Conservation (phyloP, 441 rosid species). For the Bocquillonia castaneifolia region DNA sequence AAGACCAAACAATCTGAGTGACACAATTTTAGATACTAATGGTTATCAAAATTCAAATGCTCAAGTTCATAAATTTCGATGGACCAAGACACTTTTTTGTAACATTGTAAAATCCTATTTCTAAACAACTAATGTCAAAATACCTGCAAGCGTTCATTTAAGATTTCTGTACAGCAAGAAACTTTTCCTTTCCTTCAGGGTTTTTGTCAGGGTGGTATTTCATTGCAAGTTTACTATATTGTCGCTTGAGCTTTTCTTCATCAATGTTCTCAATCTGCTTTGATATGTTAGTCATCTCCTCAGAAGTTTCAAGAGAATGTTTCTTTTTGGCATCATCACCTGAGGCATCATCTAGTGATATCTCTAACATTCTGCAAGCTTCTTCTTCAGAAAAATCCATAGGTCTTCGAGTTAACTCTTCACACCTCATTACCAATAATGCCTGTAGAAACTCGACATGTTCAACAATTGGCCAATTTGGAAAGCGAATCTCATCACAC, state of each 20-base stretch:
- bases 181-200: conserved; percentile 98
- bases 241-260: conserved; percentile 98
- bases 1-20: neutral
- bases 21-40: neutral
- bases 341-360: conserved; percentile 73
- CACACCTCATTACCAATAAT: conserved; percentile 98
- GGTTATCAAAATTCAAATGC: neutral
- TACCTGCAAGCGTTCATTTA: conserved; percentile 99
- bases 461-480: conserved; percentile 97
- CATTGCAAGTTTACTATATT: conserved; percentile 99
- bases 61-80: neutral
- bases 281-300: conserved; percentile 60
- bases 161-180: conserved; percentile 98
- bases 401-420: conserved; percentile 94
- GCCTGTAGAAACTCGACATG: conserved; percentile 99
- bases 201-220: conserved; percentile 99
- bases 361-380: conserved; percentile 93
- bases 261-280: conserved; percentile 95
- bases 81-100: neutral
- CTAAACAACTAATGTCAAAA: neutral
- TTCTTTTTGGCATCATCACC: conserved; percentile 42
- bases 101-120: neutral
- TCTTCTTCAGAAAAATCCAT: conserved; percentile 99
- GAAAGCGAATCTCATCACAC: conserved; percentile 94
- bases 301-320: conserved; percentile 44